These are phyloP conservation scores for Plectosphaerella plurivora DNA, from an alignment of 2,329 filamentous ascomycete genomes.

Conservation along the genomic window DNA sequence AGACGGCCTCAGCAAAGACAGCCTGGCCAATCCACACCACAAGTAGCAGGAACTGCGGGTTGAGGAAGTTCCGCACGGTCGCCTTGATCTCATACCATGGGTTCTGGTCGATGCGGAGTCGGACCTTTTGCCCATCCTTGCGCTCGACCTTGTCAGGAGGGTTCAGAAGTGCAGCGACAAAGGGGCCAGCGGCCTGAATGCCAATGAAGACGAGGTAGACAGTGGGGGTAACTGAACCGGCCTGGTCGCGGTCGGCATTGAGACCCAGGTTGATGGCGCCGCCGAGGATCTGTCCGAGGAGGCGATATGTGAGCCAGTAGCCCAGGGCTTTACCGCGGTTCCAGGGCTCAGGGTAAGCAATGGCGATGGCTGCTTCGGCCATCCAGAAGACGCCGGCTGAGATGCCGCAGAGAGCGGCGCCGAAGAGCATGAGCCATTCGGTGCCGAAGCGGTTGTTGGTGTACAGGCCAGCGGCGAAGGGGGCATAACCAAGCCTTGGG, in stretches of 20 bases:
- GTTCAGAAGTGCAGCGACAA: conserved; percentile 61
- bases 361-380: conserved; percentile 68
- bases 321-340: conserved; percentile 62
- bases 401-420: conserved; percentile 64
- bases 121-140: conserved; percentile 59
- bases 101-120: conserved; percentile 51
- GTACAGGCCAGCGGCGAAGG: conserved; percentile 67
- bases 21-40: conserved; percentile 66
- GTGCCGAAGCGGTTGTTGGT: conserved; percentile 66
- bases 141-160: conserved; percentile 58
- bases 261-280: conserved; percentile 68
- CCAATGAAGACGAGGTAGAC: conserved; percentile 70
- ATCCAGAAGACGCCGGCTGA: conserved; percentile 73
- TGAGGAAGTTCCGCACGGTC: conserved; percentile 55
- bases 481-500: conserved; percentile 60
- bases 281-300: conserved; percentile 64
- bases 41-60: conserved; percentile 58
- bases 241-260: conserved; percentile 51
- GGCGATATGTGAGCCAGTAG: conserved; percentile 58
- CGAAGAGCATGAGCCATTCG: conserved; percentile 65
- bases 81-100: conserved; percentile 56
- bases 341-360: conserved; percentile 67
- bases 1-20: conserved; percentile 67
- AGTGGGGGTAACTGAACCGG: conserved; percentile 63
- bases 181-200: conserved; percentile 59